Conservation (phyloP, 768 basidiomycete species). For the Suillus alpinus region DNA sequence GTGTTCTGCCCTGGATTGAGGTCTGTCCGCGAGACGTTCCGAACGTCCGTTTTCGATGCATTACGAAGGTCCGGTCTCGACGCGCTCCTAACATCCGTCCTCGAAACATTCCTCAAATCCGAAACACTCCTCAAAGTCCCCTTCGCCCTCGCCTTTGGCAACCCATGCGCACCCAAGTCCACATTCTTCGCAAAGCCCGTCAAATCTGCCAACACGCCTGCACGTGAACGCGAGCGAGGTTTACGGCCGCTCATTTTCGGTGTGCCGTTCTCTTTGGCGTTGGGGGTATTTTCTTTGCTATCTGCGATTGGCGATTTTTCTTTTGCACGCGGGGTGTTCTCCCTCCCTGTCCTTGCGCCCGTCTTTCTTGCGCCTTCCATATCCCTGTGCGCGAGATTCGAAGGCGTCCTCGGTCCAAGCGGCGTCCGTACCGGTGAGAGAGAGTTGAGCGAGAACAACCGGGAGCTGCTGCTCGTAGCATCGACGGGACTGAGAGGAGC, state of each 20-base stretch:
- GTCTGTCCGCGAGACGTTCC: not conserved
- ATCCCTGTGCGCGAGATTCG: not conserved
- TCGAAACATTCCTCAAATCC: conserved; percentile 22
- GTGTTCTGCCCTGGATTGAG: not conserved
- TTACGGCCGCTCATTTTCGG: conserved; percentile 28
- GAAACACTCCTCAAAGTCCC: conserved; percentile 36
- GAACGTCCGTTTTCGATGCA: not conserved
- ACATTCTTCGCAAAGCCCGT: conserved; percentile 35
- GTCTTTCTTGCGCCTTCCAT: not conserved
- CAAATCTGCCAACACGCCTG: conserved; percentile 38
- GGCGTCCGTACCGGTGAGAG: conserved; percentile 24
- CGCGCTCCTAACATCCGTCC: conserved; percentile 14
- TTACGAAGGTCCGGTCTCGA: not conserved
- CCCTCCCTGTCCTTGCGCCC: not conserved
- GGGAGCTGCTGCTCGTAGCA: not conserved
- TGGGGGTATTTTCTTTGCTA: conserved; percentile 22
- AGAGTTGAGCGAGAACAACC: conserved; percentile 14
- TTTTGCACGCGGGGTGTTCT: conserved; percentile 6
- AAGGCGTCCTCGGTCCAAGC: conserved; percentile 19
- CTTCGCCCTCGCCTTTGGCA: conserved; percentile 22
- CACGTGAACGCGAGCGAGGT: conserved; percentile 23
- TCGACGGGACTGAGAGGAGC: not conserved
- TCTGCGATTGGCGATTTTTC: conserved; percentile 4
- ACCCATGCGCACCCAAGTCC: conserved; percentile 28
- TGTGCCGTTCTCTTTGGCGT: conserved; percentile 14